A percentile compares a stretch with the other conserved stretches of the same genome.
Evolutionary conservation across 2,329 filamentous ascomycete species (phyloP).

Genomic region (Aspergillus sojae): DNA sequence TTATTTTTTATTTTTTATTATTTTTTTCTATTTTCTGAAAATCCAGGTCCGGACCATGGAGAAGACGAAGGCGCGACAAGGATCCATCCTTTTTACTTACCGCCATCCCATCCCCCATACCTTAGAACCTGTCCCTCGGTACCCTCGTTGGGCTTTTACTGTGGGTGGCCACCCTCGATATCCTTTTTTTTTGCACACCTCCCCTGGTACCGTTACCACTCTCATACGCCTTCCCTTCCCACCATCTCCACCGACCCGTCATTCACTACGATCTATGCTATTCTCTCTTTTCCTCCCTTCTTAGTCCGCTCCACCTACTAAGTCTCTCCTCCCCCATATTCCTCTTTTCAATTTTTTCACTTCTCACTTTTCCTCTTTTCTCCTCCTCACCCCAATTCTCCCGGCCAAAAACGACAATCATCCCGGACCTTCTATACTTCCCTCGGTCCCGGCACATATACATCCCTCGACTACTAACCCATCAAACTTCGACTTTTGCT

Average conservation of each 20-base stretch:
- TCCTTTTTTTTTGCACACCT: conserved; percentile 16
- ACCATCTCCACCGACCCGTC: conserved; percentile 26
- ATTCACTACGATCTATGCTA: conserved; percentile 22
- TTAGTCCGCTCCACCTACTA: conserved; percentile 26
- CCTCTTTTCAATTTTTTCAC: conserved; percentile 20
- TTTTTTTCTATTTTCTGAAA: background rate
- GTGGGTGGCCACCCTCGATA: conserved; percentile 25
- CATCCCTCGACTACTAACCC: conserved; percentile 13
- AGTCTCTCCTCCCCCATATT: conserved; percentile 29
- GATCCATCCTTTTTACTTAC: conserved; percentile 25
- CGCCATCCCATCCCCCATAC: conserved; percentile 22
- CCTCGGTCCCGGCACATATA: conserved; percentile 17
- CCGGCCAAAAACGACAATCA: conserved; percentile 26
- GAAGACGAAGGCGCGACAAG: conserved; percentile 22
- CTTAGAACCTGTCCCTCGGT: conserved; percentile 30
- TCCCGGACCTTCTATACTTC: conserved; percentile 18
- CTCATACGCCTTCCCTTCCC: conserved; percentile 20
- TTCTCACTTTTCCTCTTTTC: conserved; percentile 19
- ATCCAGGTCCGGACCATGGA: conserved; percentile 20
- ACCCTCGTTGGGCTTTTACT: conserved; percentile 23
- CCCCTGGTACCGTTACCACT: conserved; percentile 28
- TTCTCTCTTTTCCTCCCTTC: conserved; percentile 26
- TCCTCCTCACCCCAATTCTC: conserved; percentile 29
- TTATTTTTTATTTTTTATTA: conserved; percentile 2
- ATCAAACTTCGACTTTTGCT: conserved; percentile 9